These are phyloP conservation scores for Akanthomyces lecanii DNA, from an alignment of 2,329 filamentous ascomycete genomes.

Conservation along the genomic window DNA sequence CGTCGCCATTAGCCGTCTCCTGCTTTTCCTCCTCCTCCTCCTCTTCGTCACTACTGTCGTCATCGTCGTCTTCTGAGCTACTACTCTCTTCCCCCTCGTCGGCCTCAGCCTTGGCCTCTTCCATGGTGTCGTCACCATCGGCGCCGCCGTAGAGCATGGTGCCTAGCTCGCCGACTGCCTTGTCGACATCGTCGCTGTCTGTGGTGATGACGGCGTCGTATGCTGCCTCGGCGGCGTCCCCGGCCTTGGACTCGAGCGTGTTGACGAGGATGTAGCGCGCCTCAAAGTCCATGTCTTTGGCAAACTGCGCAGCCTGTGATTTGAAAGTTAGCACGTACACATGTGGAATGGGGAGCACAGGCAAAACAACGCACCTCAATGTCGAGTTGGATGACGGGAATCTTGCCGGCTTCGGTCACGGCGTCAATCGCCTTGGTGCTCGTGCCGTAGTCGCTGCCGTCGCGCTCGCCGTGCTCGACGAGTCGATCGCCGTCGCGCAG, in stretches of 20 bases:
- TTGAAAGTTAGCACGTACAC: background rate
- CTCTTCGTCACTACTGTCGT: constrained; percentile 9
- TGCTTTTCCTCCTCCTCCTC: background rate
- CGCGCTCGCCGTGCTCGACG: constrained; percentile 50
- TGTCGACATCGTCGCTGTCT: constrained; percentile 10
- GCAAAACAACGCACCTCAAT: constrained; percentile 41
- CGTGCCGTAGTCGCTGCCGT: constrained; percentile 52
- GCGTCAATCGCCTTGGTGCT: constrained; percentile 49
- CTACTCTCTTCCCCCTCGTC: background rate
- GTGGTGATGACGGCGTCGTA: constrained; percentile 16
- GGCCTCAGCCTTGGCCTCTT: constrained; percentile 23
- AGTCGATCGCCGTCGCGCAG: constrained; percentile 58
- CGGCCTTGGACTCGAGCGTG: constrained; percentile 32
- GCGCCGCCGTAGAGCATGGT: constrained; percentile 23
- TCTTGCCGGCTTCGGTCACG: constrained; percentile 51
- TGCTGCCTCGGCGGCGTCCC: constrained; percentile 19
- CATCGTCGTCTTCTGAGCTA: constrained; percentile 23
- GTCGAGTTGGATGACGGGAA: constrained; percentile 54
- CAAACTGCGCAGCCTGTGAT: constrained; percentile 49
- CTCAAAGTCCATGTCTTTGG: constrained; percentile 52
- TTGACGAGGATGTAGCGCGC: constrained; percentile 53
- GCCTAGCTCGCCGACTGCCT: constrained; percentile 7
- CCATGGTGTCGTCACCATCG: constrained; percentile 19
- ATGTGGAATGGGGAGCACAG: background rate
- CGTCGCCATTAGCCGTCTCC: constrained; percentile 5